Conservation (phyloP, 768 basidiomycete species). For the Kwoniella mangroviensis region DNA sequence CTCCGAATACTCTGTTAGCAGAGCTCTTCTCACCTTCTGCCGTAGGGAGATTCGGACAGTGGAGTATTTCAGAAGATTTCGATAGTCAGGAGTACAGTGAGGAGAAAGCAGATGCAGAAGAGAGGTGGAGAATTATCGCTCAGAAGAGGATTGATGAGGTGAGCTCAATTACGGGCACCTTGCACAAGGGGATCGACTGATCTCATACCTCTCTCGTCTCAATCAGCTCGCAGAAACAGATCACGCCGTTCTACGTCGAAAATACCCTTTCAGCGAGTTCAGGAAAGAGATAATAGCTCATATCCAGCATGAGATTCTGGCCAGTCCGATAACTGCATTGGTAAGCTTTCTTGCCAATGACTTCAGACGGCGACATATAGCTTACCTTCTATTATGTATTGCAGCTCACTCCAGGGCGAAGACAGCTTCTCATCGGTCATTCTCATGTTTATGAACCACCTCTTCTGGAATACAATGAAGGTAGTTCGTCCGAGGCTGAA, state of each 20-base stretch:
- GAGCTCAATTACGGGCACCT: background rate
- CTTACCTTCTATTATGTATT: background rate
- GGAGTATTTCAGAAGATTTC: constrained; percentile 27
- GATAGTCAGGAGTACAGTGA: constrained; percentile 5
- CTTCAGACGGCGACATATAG: too few relatives aligned
- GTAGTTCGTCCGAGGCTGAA: background rate
- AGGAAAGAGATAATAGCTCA: constrained; percentile 30
- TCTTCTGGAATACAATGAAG: background rate
- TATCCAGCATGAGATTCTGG: constrained; percentile 27
- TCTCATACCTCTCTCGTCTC: background rate
- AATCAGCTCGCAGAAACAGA: constrained; percentile 1
- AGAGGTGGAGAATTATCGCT: constrained; percentile 25
- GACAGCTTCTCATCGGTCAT: constrained; percentile 4
- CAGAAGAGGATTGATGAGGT: constrained; percentile 30
- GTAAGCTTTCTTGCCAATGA: constrained; percentile 1
- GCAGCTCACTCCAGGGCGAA: constrained; percentile 13
- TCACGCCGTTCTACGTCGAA: constrained; percentile 6
- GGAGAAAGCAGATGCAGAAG: constrained; percentile 21
- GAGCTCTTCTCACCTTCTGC: constrained; percentile 43
- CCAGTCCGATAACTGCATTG: constrained; percentile 8
- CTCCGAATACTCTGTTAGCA: constrained; percentile 8
- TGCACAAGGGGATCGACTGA: background rate
- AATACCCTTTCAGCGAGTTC: constrained; percentile 29
- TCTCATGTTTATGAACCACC: background rate
- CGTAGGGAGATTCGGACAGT: constrained; percentile 37